Percentiles rank a stretch among this genome's conserved stretches.
Evolutionary conservation across 179 eudicot genomes (phyloP).

Genomic region (Beta lomatogona): DNA sequence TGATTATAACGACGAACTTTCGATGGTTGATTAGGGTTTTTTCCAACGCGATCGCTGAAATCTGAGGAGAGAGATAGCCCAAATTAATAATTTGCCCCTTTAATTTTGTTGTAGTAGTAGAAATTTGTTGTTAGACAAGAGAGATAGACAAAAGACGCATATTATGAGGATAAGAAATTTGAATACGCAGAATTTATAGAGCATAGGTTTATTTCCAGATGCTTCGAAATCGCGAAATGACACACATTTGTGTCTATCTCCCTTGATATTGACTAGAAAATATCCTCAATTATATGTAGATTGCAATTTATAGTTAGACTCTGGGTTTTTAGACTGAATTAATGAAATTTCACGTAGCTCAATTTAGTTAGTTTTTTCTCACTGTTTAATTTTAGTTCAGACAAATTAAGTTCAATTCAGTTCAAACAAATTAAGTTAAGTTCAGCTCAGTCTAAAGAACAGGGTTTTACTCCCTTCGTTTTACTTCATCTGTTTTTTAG

Average conservation of each 20-base stretch:
- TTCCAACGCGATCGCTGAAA: slow-evolving; percentile 14
- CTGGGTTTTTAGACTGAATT: too few relatives aligned
- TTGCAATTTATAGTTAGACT: too few relatives aligned
- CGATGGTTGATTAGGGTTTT: slow-evolving; percentile 12
- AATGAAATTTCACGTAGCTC: too few relatives aligned
- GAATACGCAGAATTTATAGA: background rate
- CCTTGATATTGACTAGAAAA: background rate
- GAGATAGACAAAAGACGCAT: background rate
- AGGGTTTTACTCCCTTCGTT: too few relatives aligned
- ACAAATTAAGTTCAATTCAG: too few relatives aligned
- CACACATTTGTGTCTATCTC: background rate
- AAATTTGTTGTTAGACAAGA: background rate
- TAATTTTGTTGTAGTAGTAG: background rate
- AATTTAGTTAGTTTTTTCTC: too few relatives aligned
- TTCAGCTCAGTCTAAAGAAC: too few relatives aligned
- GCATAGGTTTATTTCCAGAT: background rate
- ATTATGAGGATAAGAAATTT: background rate
- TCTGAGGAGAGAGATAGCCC: background rate
- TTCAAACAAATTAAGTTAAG: too few relatives aligned
- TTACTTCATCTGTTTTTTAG: too few relatives aligned
- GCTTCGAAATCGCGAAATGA: background rate
- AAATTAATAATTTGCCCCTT: background rate
- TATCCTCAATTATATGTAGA: too few relatives aligned
- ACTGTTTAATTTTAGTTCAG: too few relatives aligned
- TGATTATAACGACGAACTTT: slow-evolving; percentile 28